A percentile compares a stretch with the other conserved stretches of the same genome.
These are phyloP conservation scores for Stagonosporopsis tanaceti DNA, from an alignment of 2,329 filamentous ascomycete genomes.

Conservation along the genomic window DNA sequence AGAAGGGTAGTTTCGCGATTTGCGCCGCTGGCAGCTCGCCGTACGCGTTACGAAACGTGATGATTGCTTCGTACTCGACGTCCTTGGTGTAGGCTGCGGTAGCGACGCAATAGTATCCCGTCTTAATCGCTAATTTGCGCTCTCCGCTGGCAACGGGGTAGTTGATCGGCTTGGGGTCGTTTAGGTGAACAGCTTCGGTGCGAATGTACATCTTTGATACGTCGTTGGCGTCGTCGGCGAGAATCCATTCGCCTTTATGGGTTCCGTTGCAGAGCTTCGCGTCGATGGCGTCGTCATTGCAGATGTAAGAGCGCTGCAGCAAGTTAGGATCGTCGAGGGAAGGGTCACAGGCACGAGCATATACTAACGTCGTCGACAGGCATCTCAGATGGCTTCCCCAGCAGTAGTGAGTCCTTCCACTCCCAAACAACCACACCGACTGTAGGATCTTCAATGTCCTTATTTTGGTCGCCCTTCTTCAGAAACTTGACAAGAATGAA, in stretches of 20 bases:
- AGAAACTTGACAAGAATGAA: constrained; percentile 88
- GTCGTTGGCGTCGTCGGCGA: constrained; percentile 77
- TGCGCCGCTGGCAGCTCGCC: constrained; percentile 94
- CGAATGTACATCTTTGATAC: constrained; percentile 75
- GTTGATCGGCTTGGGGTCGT: constrained; percentile 75
- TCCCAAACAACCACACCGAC: constrained; percentile 92
- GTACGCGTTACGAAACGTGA: constrained; percentile 95
- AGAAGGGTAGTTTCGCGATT: constrained; percentile 96
- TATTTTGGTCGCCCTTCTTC: constrained; percentile 58
- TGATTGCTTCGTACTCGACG: constrained; percentile 76
- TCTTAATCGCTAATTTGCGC: constrained; percentile 62
- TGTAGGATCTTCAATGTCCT: constrained; percentile 72
- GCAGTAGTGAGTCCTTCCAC: constrained; percentile 82
- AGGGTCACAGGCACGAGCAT: too few relatives aligned
- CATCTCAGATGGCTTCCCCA: constrained; percentile 68
- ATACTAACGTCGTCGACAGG: constrained; percentile 38
- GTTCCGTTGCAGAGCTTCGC: constrained; percentile 75
- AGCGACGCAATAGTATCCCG: constrained; percentile 94
- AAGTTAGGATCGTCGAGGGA: constrained; percentile 30
- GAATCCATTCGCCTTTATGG: constrained; percentile 85
- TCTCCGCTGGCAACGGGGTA: constrained; percentile 72
- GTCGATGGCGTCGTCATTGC: constrained; percentile 74
- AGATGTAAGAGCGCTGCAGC: constrained; percentile 72
- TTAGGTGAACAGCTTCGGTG: constrained; percentile 83
- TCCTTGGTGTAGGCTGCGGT: constrained; percentile 73